Conservation (phyloP, 306 rosid species). For the Cucumis cinereus region DNA sequence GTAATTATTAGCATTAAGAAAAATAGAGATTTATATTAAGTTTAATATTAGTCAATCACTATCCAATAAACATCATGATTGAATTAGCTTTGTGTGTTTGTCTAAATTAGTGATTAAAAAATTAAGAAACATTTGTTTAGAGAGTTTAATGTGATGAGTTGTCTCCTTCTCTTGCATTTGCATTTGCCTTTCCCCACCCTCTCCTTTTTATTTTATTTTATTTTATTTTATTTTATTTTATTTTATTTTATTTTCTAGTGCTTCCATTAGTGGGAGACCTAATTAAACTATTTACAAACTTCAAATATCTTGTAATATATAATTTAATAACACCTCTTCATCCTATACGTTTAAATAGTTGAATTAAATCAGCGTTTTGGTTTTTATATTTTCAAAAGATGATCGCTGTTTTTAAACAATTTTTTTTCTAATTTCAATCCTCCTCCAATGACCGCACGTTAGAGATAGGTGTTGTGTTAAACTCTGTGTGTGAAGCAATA, state of each 20-base stretch:
- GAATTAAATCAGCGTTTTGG: too few relatives aligned
- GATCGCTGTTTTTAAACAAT: too few relatives aligned
- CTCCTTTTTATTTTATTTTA: too few relatives aligned
- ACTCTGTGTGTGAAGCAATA: too few relatives aligned
- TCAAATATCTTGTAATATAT: not conserved
- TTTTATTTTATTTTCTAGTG: too few relatives aligned
- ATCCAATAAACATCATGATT: slow-evolving; percentile 6
- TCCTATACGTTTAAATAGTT: too few relatives aligned
- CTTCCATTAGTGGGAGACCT: not conserved
- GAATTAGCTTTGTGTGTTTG: not conserved
- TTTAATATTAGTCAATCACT: not conserved
- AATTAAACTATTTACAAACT: not conserved
- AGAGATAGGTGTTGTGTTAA: too few relatives aligned
- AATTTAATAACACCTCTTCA: not conserved
- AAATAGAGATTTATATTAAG: not conserved
- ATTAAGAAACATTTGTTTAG: not conserved
- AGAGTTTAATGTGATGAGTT: slow-evolving; percentile 1
- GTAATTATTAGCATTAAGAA: not conserved
- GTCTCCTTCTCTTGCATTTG: not conserved
- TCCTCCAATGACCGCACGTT: too few relatives aligned
- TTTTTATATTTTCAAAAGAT: too few relatives aligned
- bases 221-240: too few relatives aligned
- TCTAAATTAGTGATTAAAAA: not conserved
- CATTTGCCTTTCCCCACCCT: not conserved
- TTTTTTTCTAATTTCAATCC: too few relatives aligned